phyloP scores from a whole-genome alignment of 2,329 filamentous ascomycete genomes.

The Helotiales sp. region DNA sequence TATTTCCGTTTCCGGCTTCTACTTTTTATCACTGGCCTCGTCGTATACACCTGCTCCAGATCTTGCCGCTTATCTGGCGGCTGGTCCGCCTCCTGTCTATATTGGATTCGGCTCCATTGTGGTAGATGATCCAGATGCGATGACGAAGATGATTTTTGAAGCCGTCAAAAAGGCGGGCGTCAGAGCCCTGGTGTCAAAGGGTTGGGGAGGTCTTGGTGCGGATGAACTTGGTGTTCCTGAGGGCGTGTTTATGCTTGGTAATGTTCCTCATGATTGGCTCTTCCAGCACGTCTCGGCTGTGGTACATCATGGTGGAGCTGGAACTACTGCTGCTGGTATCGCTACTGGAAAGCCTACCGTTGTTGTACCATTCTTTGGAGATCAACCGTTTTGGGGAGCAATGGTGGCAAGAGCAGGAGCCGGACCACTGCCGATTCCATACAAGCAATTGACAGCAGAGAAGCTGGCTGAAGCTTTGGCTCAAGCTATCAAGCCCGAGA shows the following conservation, averaged over 20 bases:
- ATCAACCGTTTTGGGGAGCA: conserved; percentile 80
- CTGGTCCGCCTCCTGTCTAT: conserved; percentile 73
- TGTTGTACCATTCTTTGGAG: conserved; percentile 83
- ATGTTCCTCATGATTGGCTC: conserved; percentile 86
- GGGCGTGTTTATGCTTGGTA: conserved; percentile 79
- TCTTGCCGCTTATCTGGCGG: conserved; percentile 64
- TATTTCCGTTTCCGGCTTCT: conserved; percentile 76
- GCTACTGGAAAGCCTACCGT: conserved; percentile 77
- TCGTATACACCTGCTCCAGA: conserved; percentile 66
- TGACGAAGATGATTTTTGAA: conserved; percentile 72
- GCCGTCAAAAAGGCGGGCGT: conserved; percentile 66
- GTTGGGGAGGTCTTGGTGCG: conserved; percentile 82
- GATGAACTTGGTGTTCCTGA: conserved; percentile 70
- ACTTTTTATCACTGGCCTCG: conserved; percentile 67
- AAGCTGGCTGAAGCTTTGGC: conserved; percentile 65
- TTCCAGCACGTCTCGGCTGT: conserved; percentile 80
- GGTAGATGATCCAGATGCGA: conserved; percentile 69
- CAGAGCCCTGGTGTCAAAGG: conserved; percentile 81
- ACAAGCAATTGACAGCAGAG: conserved; percentile 65
- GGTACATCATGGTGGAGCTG: conserved; percentile 85
- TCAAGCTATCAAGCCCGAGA: conserved; percentile 60
- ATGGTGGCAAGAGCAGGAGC: conserved; percentile 74
- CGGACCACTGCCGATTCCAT: conserved; percentile 68
- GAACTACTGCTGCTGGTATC: conserved; percentile 86
- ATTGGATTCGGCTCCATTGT: conserved; percentile 85